Base-by-base conservation (phyloP, 1,284 basidiomycete species). In the Ceratorhiza oryzae-sativae region DNA sequence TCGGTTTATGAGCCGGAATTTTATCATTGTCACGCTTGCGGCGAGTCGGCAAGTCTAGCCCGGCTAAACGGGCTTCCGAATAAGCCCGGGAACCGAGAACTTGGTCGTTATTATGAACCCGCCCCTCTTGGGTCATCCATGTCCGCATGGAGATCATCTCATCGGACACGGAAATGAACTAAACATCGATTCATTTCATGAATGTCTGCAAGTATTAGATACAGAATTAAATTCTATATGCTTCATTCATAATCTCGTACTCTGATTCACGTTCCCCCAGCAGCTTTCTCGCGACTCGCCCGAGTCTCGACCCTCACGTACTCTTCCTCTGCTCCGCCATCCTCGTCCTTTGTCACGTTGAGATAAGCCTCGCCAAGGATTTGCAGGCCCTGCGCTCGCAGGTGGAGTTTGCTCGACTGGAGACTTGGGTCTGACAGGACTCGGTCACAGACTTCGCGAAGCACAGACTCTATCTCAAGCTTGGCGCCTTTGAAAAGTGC, bases 401-500 rank as follows among this genome's bases (percentile, higher is more conserved):
- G 62, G 39, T 72, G 68, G 48, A 73, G 62, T 46, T 75, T 76
- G 42, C 59, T 59, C 2, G 59, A 71, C 9, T 51, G 70, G 41
- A 68, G 63, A 20, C 72, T 60, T n/a, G 77, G 76, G 56, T 86
- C 84, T 25, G 82, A 81, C 3, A 99, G 84, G 18, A 98, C 86
- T 23, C 89, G 87, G 77, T 99, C 97, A 79, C 94, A 96, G 0
- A 94, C 94, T 80, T 98, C 97, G 42, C 97, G 88, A 10, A 99
- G 85, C 36, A 99, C 90, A 18, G 92, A 93, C 80, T 99, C 96
- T 61, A 98, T 89, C 80, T 98, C 97, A 20, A 98, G 87, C 79
- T 97, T 98, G 30, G 96, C 92, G 3, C 96, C 95, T 85, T 97
- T 97, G 88, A 96, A 97, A 30, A 97, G 82, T 0, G 94, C 94